A percentile compares a stretch with the other conserved stretches of the same genome.
Evolutionary conservation across 768 basidiomycete genomes (phyloP).

Genomic region (Lactifluus hygrophoroides): DNA sequence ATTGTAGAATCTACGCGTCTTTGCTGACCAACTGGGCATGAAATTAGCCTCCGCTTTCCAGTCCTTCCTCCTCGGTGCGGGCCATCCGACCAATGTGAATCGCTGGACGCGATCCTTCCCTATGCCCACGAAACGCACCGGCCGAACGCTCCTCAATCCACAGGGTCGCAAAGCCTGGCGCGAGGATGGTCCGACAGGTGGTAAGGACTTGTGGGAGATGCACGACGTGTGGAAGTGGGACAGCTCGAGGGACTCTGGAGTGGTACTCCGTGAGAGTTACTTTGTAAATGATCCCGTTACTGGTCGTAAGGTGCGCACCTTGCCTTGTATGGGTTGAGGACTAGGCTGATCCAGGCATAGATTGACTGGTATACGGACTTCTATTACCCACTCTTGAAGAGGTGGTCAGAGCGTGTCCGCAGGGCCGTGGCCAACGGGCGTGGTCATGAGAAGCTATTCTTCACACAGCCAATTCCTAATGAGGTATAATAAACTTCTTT

Average conservation of each 20-base stretch:
- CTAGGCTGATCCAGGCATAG: conserved; percentile 28
- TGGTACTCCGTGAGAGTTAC: conserved; percentile 78
- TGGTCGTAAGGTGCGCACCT: conserved; percentile 44
- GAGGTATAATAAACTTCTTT: conserved; percentile 44
- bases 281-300: conserved; percentile 64
- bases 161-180: conserved; percentile 58
- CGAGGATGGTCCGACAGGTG: conserved; percentile 60
- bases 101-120: conserved; percentile 84
- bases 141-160: conserved; percentile 51
- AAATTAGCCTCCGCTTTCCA: conserved; percentile 67
- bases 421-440: conserved; percentile 26
- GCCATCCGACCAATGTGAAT: conserved; percentile 71
- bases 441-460: conserved; percentile 50
- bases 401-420: conserved; percentile 58
- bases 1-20: not conserved
- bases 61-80: conserved; percentile 89
- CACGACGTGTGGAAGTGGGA: conserved; percentile 96
- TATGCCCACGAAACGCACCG: conserved; percentile 66
- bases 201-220: conserved; percentile 78
- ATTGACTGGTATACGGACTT: conserved; percentile 84
- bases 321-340: not conserved
- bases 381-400: conserved; percentile 67
- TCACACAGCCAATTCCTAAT: conserved; percentile 87
- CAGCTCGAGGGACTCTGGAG: conserved; percentile 48
- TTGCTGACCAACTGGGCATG: not conserved